These are phyloP conservation scores for Tuber microsphaerosporum DNA, from an alignment of 495 filamentous ascomycete genomes.

Conservation along the genomic window DNA sequence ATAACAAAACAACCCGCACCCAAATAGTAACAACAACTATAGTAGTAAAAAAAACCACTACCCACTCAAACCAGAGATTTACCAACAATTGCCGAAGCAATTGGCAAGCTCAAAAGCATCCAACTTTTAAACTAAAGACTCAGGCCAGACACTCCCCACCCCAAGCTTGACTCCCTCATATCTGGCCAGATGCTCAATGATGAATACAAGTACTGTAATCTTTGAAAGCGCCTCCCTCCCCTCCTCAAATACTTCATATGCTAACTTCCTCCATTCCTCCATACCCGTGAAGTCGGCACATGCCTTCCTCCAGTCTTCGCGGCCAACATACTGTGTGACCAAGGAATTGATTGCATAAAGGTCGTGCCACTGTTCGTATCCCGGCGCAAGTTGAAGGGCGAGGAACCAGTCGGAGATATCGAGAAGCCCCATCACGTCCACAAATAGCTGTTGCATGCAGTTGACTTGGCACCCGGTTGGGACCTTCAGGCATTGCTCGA, in stretches of 20 bases:
- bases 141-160: neutral
- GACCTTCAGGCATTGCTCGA: accelerated
- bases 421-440: neutral
- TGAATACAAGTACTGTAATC: neutral
- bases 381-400: neutral
- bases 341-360: neutral
- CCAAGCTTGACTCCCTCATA: neutral
- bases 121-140: neutral
- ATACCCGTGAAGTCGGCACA: neutral
- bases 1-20: neutral
- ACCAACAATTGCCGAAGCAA: neutral
- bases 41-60: neutral
- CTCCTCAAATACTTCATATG: neutral
- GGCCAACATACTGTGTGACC: neutral
- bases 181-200: neutral
- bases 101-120: neutral
- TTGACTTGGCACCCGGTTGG: neutral
- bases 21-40: neutral
- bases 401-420: neutral
- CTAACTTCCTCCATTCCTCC: neutral
- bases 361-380: neutral
- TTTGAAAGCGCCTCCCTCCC: neutral
- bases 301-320: neutral
- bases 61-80: no score
- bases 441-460: neutral